A percentile compares a stretch with the other conserved stretches of the same genome.
These are phyloP conservation scores for Penstemon newberryi DNA, from an alignment of 257 asterid genomes.

Conservation along the genomic window DNA sequence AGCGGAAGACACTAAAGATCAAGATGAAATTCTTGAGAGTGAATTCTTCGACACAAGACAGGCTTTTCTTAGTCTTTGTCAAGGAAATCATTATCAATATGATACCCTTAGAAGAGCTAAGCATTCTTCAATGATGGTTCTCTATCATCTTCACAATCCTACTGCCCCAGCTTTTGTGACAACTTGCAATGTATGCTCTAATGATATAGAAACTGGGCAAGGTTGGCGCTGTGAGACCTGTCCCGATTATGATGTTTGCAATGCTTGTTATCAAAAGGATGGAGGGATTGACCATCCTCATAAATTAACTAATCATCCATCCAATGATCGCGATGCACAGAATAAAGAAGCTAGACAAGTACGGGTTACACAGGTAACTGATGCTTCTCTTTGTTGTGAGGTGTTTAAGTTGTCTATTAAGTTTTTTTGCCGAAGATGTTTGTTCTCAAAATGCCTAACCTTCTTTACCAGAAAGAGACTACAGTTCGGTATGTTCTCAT, in stretches of 20 bases:
- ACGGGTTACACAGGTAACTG: constrained; percentile 78
- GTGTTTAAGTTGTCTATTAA: background rate
- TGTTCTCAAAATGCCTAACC: background rate
- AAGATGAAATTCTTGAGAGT: constrained; percentile 84
- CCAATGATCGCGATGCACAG: constrained; percentile 85
- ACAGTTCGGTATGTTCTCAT: constrained; percentile 1
- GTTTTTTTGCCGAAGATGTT: background rate
- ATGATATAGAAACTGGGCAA: constrained; percentile 92
- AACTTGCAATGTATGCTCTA: constrained; percentile 65
- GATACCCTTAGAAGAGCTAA: constrained; percentile 97
- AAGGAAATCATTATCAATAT: constrained; percentile 96
- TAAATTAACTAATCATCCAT: constrained; percentile 71
- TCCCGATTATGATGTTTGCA: constrained; percentile 90
- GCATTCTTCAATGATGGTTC: constrained; percentile 99
- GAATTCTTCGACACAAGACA: constrained; percentile 99
- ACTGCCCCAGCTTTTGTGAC: constrained; percentile 94
- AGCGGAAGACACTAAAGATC: constrained; percentile 80
- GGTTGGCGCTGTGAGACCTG: constrained; percentile 99
- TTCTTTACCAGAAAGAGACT: constrained; percentile 5
- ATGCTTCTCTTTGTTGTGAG: constrained; percentile 2
- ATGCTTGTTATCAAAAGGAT: constrained; percentile 79
- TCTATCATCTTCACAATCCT: constrained; percentile 98
- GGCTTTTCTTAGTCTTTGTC: constrained; percentile 95
- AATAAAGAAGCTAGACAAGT: constrained; percentile 88
- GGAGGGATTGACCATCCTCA: constrained; percentile 90